Percentiles rank a stretch among this genome's conserved stretches.
These are phyloP conservation scores for Pezicula neosporulosa DNA, from an alignment of 2,329 filamentous ascomycete species.

Conservation along the genomic window DNA sequence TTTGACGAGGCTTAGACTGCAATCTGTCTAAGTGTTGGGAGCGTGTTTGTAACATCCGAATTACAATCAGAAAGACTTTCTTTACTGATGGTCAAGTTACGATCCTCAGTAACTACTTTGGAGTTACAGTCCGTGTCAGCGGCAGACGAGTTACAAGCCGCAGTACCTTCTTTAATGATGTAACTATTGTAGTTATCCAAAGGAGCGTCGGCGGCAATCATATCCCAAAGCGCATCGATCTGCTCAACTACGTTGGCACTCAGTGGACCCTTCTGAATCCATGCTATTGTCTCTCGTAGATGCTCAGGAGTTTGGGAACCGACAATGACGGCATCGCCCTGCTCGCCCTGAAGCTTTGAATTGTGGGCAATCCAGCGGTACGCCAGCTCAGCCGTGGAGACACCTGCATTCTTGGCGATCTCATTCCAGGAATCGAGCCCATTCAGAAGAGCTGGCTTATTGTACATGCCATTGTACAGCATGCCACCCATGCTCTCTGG, in stretches of 20 bases:
- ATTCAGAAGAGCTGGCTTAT: constrained; percentile 13
- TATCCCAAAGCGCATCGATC: not conserved
- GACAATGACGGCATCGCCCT: constrained; percentile 1
- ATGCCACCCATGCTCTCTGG: not conserved
- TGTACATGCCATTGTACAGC: not conserved
- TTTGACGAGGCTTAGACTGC: no score
- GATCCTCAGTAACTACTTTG: no score
- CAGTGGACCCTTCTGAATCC: not conserved
- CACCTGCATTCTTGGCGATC: constrained; percentile 21
- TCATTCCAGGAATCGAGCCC: constrained; percentile 19
- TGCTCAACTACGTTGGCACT: not conserved
- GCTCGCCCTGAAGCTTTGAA: constrained; percentile 16
- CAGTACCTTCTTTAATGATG: no score
- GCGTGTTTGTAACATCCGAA: no score
- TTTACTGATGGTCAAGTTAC: no score
- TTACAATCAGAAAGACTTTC: no score
- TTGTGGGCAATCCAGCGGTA: constrained; percentile 30
- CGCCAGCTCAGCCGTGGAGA: constrained; percentile 26
- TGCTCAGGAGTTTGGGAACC: not conserved
- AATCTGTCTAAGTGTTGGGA: no score
- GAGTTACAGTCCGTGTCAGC: no score
- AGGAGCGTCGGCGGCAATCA: not conserved
- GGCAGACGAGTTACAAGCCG: no score
- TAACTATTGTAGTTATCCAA: not conserved
- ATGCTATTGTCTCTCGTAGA: not conserved